Conservation (phyloP, 352 stramenopile species). For the Pythium catenulatum region DNA sequence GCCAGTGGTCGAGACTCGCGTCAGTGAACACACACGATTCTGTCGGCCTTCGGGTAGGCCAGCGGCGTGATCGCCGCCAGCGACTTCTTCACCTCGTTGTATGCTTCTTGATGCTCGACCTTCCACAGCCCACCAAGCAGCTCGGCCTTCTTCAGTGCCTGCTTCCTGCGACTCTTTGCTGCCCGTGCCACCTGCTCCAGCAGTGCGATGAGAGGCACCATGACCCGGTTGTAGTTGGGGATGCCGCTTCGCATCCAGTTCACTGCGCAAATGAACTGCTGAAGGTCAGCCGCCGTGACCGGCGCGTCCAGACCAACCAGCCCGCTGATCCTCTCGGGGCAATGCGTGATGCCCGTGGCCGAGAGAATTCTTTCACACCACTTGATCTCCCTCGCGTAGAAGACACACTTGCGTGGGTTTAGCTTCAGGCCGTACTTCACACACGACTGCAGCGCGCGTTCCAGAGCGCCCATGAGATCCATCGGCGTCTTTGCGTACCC, state of each 20-base stretch:
- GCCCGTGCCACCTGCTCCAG: constrained; percentile 30
- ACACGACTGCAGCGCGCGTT: constrained; percentile 27
- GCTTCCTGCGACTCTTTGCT: constrained; percentile 47
- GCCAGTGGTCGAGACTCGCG: constrained; percentile 49
- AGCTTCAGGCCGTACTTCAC: constrained; percentile 61
- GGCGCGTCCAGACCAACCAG: not conserved
- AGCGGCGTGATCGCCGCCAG: constrained; percentile 49
- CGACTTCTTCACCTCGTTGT: constrained; percentile 10
- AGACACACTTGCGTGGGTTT: constrained; percentile 56
- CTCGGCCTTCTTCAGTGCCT: not conserved
- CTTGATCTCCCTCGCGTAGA: constrained; percentile 44
- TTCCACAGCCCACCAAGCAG: constrained; percentile 31
- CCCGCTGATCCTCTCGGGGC: constrained; percentile 24
- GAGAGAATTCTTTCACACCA: constrained; percentile 60
- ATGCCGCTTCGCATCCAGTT: constrained; percentile 64
- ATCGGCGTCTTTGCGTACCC: no score
- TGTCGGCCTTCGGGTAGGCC: constrained; percentile 25
- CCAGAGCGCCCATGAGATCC: constrained; percentile 33
- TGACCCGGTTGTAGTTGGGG: constrained; percentile 44
- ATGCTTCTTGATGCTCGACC: not conserved
- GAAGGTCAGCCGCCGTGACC: not conserved
- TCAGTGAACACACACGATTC: constrained; percentile 58
- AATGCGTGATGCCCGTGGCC: constrained; percentile 36
- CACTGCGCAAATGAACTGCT: not conserved
- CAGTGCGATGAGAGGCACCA: constrained; percentile 23